phyloP scores from a whole-genome alignment of 139 green algal genomes.

The Coccomyxa sp. region DNA sequence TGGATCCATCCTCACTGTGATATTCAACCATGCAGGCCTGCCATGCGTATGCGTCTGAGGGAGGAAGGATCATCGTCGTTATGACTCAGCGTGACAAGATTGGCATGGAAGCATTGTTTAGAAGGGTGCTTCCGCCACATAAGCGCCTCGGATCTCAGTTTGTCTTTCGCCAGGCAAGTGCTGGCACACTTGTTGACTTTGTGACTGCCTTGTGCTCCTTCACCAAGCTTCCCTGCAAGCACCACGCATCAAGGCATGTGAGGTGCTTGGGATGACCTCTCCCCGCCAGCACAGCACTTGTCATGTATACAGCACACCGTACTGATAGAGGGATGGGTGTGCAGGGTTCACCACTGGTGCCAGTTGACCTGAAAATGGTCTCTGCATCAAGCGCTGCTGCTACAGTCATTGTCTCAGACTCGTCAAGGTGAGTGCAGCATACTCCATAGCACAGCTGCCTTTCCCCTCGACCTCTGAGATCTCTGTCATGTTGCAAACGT shows the following conservation, averaged over 20 bases:
- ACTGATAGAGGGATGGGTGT: not conserved
- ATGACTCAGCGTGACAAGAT: conserved; percentile 46
- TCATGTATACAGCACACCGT: not conserved
- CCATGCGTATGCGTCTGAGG: conserved; percentile 35
- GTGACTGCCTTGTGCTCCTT: not conserved
- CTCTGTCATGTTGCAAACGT: too few species aligned
- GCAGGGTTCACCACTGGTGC: conserved; percentile 27
- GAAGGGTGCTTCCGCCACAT: conserved; percentile 17
- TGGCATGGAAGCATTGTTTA: conserved; percentile 49
- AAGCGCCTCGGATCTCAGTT: conserved; percentile 33
- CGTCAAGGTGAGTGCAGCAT: conserved; percentile 5
- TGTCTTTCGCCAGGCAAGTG: conserved; percentile 44
- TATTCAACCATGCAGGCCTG: conserved; percentile 18
- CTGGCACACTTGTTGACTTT: too few species aligned
- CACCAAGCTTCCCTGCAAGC: too few species aligned
- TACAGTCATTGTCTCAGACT: conserved; percentile 43
- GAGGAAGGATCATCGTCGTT: conserved; percentile 41
- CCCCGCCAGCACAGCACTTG: not conserved
- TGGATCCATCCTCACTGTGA: too few species aligned
- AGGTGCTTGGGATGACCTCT: too few species aligned
- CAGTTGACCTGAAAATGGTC: conserved; percentile 40
- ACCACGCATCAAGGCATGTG: too few species aligned
- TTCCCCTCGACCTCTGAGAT: too few species aligned
- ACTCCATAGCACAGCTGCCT: too few species aligned
- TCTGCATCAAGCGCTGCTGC: conserved; percentile 22